phyloP scores from a whole-genome alignment of 192 early-diverging fungal genomes.

The Backusella circina region DNA sequence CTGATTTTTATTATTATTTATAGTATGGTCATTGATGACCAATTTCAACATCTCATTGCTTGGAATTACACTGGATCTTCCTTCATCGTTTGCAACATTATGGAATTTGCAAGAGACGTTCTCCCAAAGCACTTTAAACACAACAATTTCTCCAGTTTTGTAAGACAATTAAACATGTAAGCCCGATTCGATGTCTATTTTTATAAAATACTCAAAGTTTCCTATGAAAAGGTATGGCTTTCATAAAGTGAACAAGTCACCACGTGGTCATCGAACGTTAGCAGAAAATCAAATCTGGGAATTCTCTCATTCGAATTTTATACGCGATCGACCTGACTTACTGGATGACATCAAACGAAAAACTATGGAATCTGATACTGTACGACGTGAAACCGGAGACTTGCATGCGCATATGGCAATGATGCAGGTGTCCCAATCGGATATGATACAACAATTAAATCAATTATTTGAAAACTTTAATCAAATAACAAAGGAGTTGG shows the following conservation, averaged over 20 bases:
- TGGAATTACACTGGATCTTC: slow-evolving; percentile 88
- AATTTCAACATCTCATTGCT: slow-evolving; percentile 84
- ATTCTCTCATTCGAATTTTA: slow-evolving; percentile 82
- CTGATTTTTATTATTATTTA: not conserved
- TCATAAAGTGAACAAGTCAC: slow-evolving; percentile 91
- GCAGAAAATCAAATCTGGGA: slow-evolving; percentile 93
- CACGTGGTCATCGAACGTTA: slow-evolving; percentile 78
- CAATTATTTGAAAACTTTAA: slow-evolving; percentile 71
- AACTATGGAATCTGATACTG: slow-evolving; percentile 78
- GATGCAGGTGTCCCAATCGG: slow-evolving; percentile 76
- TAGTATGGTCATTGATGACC: slow-evolving; percentile 81
- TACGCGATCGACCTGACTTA: slow-evolving; percentile 71
- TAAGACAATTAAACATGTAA: slow-evolving; percentile 83
- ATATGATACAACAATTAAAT: slow-evolving; percentile 68
- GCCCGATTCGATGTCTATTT: not conserved
- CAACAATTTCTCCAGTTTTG: slow-evolving; percentile 90
- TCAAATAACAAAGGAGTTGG: slow-evolving; percentile 71
- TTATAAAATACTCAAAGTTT: not conserved
- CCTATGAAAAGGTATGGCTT: slow-evolving; percentile 64
- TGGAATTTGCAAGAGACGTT: slow-evolving; percentile 86
- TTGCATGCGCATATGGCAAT: slow-evolving; percentile 74
- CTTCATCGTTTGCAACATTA: slow-evolving; percentile 88
- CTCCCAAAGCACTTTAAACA: slow-evolving; percentile 93
- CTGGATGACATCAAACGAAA: slow-evolving; percentile 92
- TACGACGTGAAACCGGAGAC: slow-evolving; percentile 74